Evolutionary conservation across 73 alveolate species (phyloP).

Genomic region (Tetrahymena thermophila): DNA sequence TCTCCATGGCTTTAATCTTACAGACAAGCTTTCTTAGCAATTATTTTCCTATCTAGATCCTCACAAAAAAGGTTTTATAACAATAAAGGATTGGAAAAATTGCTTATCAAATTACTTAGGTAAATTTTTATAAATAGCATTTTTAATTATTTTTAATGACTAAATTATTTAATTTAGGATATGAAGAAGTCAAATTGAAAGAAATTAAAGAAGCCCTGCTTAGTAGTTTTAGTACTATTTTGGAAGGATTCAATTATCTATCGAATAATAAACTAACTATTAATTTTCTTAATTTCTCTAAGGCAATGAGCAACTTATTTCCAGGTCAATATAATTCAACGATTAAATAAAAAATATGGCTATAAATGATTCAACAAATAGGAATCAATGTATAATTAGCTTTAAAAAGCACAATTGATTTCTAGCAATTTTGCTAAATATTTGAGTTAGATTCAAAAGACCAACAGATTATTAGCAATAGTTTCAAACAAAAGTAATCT

Average conservation of each 20-base stretch:
- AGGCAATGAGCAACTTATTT: not conserved
- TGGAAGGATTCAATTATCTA: not conserved
- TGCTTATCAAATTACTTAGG: conserved; percentile 11
- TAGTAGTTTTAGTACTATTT: not conserved
- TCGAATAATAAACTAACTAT: not conserved
- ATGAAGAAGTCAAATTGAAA: not conserved
- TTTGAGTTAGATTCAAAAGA: not conserved
- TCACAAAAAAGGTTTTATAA: conserved; percentile 55
- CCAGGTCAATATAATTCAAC: not conserved
- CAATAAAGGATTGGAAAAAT: conserved; percentile 49
- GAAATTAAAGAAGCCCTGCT: not conserved
- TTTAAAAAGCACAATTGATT: not conserved
- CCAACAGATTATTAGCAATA: not conserved
- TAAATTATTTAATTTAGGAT: not conserved
- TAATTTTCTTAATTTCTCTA: not conserved
- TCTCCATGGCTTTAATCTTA: conserved; percentile 52
- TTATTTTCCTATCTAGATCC: conserved; percentile 55
- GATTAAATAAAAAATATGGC: not conserved
- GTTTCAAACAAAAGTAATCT: not conserved
- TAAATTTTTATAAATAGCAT: conserved; percentile 29
- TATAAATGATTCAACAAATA: not conserved
- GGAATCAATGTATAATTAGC: not conserved
- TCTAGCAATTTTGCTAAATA: not conserved
- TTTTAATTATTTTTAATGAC: not conserved
- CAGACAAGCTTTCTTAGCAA: conserved; percentile 29